Evolutionary conservation across 2,329 filamentous ascomycete genomes (phyloP).

Genomic region (Cladosporium velox): DNA sequence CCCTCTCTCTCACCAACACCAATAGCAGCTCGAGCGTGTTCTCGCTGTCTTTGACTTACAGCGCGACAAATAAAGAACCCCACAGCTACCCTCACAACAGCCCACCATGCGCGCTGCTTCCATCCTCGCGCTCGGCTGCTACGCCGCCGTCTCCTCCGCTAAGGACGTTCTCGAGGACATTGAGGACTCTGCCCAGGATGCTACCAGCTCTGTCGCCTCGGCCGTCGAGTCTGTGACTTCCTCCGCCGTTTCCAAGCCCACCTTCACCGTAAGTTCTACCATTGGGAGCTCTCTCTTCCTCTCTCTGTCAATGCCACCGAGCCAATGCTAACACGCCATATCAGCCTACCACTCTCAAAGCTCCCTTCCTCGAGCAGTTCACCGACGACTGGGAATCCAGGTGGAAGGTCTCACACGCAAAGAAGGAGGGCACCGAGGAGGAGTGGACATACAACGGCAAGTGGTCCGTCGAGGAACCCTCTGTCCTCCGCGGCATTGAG

Average conservation of each 20-base stretch:
- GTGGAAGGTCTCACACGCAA: conserved; percentile 94
- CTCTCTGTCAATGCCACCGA: not conserved
- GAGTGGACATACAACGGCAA: conserved; percentile 98
- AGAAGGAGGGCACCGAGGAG: conserved; percentile 86
- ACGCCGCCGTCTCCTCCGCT: conserved; percentile 72
- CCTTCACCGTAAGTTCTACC: conserved; percentile 75
- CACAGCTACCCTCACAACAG: not conserved
- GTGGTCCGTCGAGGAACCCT: conserved; percentile 95
- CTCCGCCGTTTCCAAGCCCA: conserved; percentile 67
- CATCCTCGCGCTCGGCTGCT: conserved; percentile 68
- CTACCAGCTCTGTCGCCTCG: conserved; percentile 46
- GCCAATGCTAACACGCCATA: conserved; percentile 10
- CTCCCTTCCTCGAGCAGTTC: conserved; percentile 97
- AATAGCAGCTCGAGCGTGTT: conserved; percentile 15
- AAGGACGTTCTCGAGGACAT: conserved; percentile 69
- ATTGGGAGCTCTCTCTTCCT: not conserved
- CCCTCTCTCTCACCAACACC: not conserved
- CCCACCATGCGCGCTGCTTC: conserved; percentile 76
- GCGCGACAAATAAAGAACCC: not conserved
- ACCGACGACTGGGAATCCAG: conserved; percentile 90
- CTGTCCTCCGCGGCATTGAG: conserved; percentile 85
- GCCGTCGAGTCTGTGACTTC: conserved; percentile 57
- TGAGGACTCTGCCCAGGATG: conserved; percentile 52
- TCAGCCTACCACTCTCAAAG: conserved; percentile 85
- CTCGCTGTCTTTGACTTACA: conserved; percentile 5